These are phyloP conservation scores for Malus hybrid DNA, from an alignment of 331 rosid genomes.

Conservation along the genomic window DNA sequence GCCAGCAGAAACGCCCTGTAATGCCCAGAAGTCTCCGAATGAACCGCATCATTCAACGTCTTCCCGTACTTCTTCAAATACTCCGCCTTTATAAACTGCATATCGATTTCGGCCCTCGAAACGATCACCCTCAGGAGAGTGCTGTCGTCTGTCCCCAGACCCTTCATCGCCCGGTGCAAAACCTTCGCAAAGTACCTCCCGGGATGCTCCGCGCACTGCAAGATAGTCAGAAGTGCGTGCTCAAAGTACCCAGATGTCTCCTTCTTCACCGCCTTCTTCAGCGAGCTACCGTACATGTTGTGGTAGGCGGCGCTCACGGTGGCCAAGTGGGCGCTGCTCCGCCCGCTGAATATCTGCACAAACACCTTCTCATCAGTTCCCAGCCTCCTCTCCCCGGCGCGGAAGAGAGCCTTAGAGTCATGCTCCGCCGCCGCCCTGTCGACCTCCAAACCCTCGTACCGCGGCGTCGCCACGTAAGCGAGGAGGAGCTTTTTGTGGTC, in stretches of 20 bases:
- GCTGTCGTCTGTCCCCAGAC: conserved; percentile 63
- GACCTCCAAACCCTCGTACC: conserved; percentile 67
- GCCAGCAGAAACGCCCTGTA: conserved; percentile 59
- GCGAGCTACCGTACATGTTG: conserved; percentile 27
- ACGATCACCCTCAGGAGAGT: conserved; percentile 55
- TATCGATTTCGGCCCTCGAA: conserved; percentile 70
- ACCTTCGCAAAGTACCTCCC: conserved; percentile 64
- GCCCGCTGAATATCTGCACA: conserved; percentile 52
- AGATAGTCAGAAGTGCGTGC: conserved; percentile 47
- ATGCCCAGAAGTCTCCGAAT: conserved; percentile 65
- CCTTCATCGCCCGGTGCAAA: conserved; percentile 66
- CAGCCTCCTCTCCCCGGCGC: conserved; percentile 50
- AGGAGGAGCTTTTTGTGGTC: conserved; percentile 51
- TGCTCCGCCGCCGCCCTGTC: conserved; percentile 29
- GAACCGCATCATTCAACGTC: conserved; percentile 47
- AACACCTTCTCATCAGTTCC: conserved; percentile 70
- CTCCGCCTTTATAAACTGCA: conserved; percentile 59
- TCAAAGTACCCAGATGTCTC: conserved; percentile 58
- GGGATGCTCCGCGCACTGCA: conserved; percentile 53
- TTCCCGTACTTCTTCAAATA: conserved; percentile 48
- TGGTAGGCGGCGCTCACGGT: conserved; percentile 44
- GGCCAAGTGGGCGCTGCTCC: conserved; percentile 56
- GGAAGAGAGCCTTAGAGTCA: conserved; percentile 47
- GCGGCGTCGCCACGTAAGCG: conserved; percentile 45
- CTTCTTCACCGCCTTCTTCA: conserved; percentile 59